Evolutionary conservation across 257 asterid genomes (phyloP).

Genomic region (Solanum dulcamara): DNA sequence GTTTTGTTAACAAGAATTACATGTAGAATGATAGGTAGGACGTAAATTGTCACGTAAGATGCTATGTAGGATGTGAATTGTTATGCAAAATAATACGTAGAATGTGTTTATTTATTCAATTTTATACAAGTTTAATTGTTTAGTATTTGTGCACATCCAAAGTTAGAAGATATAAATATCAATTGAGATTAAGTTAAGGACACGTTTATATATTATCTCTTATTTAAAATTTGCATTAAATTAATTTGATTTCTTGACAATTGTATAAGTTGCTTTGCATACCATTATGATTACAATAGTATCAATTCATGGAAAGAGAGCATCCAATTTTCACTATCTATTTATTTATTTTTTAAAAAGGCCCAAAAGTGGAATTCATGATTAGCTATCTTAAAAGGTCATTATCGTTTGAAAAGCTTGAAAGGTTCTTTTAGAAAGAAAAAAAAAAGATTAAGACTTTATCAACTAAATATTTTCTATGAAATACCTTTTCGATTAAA

Average conservation of each 20-base stretch:
- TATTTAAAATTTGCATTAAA: neutral
- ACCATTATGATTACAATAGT: neutral
- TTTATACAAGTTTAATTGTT: too few species aligned
- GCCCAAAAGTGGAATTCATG: neutral
- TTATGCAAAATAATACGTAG: too few species aligned
- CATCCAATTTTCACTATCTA: neutral
- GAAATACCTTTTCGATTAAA: neutral
- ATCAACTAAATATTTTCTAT: neutral
- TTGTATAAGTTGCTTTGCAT: neutral
- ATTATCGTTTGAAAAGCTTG: neutral
- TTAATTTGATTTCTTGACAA: neutral
- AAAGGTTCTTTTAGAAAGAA: neutral
- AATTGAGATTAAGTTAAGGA: too few species aligned
- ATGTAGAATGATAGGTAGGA: too few species aligned
- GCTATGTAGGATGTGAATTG: too few species aligned
- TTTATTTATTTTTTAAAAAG: too few species aligned
- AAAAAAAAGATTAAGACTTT: neutral
- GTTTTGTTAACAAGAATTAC: too few species aligned
- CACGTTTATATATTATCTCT: neutral
- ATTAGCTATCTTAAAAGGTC: neutral
- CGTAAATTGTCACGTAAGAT: too few species aligned
- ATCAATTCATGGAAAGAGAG: neutral
- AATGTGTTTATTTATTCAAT: too few species aligned
- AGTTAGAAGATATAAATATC: too few species aligned
- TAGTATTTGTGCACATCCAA: fast-evolving